Percentiles rank a stretch among this genome's conserved stretches.
Evolutionary conservation across 2,329 filamentous ascomycete species (phyloP).

Genomic region (Diaporthe sp.): DNA sequence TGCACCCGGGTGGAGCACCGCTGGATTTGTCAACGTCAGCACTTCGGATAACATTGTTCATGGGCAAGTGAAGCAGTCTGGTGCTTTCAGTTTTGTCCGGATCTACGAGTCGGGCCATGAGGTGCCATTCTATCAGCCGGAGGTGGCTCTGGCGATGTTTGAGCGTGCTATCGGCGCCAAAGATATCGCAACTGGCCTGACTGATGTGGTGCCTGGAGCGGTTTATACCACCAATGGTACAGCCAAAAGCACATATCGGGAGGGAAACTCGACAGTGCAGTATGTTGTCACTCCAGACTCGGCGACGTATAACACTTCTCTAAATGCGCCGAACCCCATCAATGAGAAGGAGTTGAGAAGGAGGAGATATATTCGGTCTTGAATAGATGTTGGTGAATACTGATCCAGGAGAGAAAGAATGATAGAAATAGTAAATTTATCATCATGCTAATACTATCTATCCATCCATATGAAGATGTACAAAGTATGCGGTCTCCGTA

Average conservation of each 20-base stretch:
- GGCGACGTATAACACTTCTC: slow-evolving; percentile 45
- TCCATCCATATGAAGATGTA: neutral
- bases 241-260: slow-evolving; percentile 54
- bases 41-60: slow-evolving; percentile 47
- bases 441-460: neutral
- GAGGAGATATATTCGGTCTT: neutral
- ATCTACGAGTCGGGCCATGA: slow-evolving; percentile 55
- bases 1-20: slow-evolving; percentile 45
- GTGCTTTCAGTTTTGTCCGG: slow-evolving; percentile 59
- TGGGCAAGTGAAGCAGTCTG: slow-evolving; percentile 57
- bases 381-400: neutral
- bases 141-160: slow-evolving; percentile 59
- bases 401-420: neutral
- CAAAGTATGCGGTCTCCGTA: neutral
- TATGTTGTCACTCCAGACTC: slow-evolving; percentile 44
- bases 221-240: slow-evolving; percentile 52
- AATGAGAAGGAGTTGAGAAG: neutral
- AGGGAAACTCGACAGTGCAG: slow-evolving; percentile 51
- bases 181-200: slow-evolving; percentile 62
- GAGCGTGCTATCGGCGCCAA: slow-evolving; percentile 56
- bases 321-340: slow-evolving; percentile 41
- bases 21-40: slow-evolving; percentile 40
- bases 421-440: neutral
- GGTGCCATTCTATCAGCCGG: slow-evolving; percentile 65
- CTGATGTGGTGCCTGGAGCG: slow-evolving; percentile 45